Base-by-base conservation (phyloP, 257 asterid species). In the Apocynum venetum region DNA sequence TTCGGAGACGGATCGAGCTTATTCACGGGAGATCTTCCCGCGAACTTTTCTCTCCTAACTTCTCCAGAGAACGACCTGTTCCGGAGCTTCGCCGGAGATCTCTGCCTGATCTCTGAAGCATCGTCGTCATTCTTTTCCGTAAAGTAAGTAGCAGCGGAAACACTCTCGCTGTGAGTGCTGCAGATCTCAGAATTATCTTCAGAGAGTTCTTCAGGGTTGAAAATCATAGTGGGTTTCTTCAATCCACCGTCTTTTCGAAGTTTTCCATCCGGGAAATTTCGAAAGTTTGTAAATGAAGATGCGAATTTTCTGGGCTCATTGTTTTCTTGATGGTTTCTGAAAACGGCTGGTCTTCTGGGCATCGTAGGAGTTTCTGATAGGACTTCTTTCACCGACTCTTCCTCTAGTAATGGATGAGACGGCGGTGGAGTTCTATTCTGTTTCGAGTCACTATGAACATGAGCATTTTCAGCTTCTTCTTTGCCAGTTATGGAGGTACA, bases 301-400 rank as follows among this genome's bases (percentile, higher is more conserved):
- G 88, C 85, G 35, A 86, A 84, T 63, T 83, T 82, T 80, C 83
- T 15, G 83, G 87, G 81, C 83, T 83, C 78, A 12, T 52, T 44
- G 43, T 69, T 38, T 78, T 82, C 12, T 4, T 43, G 14, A 15
- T 73, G 76, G 77, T 82, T 64, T 55, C 67, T 46, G 52, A 75
- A 12, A 13, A 35, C 36, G 35, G 81, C 44, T 6, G 75, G 84
- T 60, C 15, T 69, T 68, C 69, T 87, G 44, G 89, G 85, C 7
- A 73, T 4, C 0, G 85, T 38, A 56, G 87, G 91, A 61, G 91
- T 88, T 79, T 91, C 98, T 0, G 96, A 85, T 57, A 93, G 88
- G 14, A 93, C 91, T 74, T 93, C 96, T 52, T 93, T 93, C 25
- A 93, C 93, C 0, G 92, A 83, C 72, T 91, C 97, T 51, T 86